Evolutionary conservation across 1,139 yeast genomes (phyloP).

Genomic region (Candida smagusa): DNA sequence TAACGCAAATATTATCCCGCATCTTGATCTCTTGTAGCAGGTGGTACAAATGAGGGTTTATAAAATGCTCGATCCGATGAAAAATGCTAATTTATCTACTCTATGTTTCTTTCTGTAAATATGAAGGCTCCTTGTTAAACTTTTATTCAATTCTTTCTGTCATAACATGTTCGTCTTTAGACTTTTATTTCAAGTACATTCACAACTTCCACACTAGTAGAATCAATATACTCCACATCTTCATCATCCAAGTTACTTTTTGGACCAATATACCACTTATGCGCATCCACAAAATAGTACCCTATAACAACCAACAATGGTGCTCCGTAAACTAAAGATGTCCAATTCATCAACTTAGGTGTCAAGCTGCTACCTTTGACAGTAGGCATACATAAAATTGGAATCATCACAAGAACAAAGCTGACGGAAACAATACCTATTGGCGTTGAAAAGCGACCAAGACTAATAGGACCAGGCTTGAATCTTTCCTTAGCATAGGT

Average conservation of each 20-base stretch:
- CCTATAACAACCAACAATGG: conserved; percentile 51
- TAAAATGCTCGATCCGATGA: no score
- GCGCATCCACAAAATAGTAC: conserved; percentile 59
- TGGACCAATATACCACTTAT: conserved; percentile 68
- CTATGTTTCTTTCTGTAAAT: no score
- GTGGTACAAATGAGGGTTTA: no score
- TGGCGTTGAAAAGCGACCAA: conserved; percentile 54
- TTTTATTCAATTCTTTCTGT: no score
- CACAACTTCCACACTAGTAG: background rate
- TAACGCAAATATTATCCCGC: no score
- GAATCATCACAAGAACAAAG: conserved; percentile 60
- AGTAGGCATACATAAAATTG: conserved; percentile 65
- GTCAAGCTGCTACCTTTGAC: conserved; percentile 45
- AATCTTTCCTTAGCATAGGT: conserved; percentile 54
- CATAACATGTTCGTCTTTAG: no score
- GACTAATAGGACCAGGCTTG: conserved; percentile 67
- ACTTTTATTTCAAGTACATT: no score
- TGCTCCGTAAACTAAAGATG: conserved; percentile 64
- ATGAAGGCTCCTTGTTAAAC: no score
- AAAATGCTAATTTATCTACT: no score
- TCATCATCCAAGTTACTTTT: conserved; percentile 49
- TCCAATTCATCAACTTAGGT: conserved; percentile 64
- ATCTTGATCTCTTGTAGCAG: no score
- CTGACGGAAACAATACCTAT: conserved; percentile 40
- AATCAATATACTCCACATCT: conserved; percentile 16